phyloP scores from a whole-genome alignment of 768 basidiomycete genomes.

The Obba rivulosa region DNA sequence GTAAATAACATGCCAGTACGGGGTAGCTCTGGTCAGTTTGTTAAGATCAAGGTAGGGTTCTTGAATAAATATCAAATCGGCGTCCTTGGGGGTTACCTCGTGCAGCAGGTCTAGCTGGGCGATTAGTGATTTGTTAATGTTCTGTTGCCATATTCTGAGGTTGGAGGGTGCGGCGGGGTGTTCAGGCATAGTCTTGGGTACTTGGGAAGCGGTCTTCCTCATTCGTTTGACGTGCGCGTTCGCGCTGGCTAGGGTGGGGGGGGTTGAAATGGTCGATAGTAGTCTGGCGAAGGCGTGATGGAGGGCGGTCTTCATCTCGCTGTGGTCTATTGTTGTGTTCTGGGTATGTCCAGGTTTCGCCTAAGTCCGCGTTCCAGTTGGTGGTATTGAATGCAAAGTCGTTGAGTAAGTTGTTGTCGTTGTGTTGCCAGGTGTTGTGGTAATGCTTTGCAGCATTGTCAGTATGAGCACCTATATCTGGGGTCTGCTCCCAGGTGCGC shows the following conservation, averaged over 20 bases:
- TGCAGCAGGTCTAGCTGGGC: conserved; percentile 16
- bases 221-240: background rate
- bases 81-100: conserved; percentile 2
- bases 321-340: too few relatives aligned
- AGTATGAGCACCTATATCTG: too few relatives aligned
- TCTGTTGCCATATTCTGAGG: conserved; percentile 24
- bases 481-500: conserved; percentile 11
- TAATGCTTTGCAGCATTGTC: too few relatives aligned
- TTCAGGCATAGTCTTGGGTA: background rate
- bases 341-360: too few relatives aligned
- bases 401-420: too few relatives aligned
- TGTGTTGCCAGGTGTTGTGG: too few relatives aligned
- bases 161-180: background rate
- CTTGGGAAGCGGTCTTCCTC: background rate
- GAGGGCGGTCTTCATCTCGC: background rate
- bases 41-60: conserved; percentile 31
- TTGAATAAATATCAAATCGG: conserved; percentile 32
- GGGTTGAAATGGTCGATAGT: background rate
- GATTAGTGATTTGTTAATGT: conserved; percentile 20
- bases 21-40: conserved; percentile 9
- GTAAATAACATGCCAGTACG: conserved; percentile 19
- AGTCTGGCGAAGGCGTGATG: background rate
- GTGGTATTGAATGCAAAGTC: too few relatives aligned
- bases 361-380: too few relatives aligned
- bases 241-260: background rate